These are phyloP conservation scores for Fusarium chlamydosporum DNA, from an alignment of 2,329 filamentous ascomycete species.

Conservation along the genomic window DNA sequence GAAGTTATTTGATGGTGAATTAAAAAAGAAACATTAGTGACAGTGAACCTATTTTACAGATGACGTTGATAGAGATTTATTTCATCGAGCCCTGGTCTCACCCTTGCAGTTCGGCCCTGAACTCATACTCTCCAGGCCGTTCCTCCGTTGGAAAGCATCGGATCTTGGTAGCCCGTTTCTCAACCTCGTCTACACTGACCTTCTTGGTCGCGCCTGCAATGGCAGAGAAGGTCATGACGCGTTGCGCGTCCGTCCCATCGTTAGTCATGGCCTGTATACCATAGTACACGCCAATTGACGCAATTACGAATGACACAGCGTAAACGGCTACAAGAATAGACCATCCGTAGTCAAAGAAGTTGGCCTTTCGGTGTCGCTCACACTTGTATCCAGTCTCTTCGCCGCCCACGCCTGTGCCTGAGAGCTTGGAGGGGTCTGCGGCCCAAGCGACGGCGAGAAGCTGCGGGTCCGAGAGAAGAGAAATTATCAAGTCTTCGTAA, in stretches of 20 bases:
- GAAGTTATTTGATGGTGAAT: not conserved
- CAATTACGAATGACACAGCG: conserved; percentile 16
- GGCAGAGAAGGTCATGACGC: conserved; percentile 41
- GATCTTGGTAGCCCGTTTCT: conserved; percentile 29
- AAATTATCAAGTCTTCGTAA: conserved; percentile 42
- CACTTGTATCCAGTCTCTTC: conserved; percentile 30
- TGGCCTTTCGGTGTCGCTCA: conserved; percentile 24
- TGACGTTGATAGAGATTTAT: not conserved
- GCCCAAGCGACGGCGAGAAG: conserved; percentile 45
- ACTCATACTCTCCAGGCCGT: conserved; percentile 29
- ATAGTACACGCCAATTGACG: conserved; percentile 31
- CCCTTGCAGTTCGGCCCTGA: conserved; percentile 34
- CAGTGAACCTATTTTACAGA: not conserved
- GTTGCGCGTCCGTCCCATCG: conserved; percentile 24
- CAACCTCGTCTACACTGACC: conserved; percentile 27
- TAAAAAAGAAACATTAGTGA: not conserved
- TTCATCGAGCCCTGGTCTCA: not conserved
- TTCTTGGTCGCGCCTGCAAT: conserved; percentile 38
- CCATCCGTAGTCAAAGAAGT: conserved; percentile 36
- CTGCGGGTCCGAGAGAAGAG: conserved; percentile 40
- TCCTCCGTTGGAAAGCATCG: conserved; percentile 33
- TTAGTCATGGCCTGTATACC: conserved; percentile 36
- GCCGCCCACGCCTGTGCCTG: conserved; percentile 7
- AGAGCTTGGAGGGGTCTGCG: conserved; percentile 24
- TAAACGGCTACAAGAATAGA: conserved; percentile 31